Evolutionary conservation across 352 stramenopile genomes (phyloP), one percentile per base, ranked within the genome.

Genomic region (Plasmopara halstedii): DNA sequence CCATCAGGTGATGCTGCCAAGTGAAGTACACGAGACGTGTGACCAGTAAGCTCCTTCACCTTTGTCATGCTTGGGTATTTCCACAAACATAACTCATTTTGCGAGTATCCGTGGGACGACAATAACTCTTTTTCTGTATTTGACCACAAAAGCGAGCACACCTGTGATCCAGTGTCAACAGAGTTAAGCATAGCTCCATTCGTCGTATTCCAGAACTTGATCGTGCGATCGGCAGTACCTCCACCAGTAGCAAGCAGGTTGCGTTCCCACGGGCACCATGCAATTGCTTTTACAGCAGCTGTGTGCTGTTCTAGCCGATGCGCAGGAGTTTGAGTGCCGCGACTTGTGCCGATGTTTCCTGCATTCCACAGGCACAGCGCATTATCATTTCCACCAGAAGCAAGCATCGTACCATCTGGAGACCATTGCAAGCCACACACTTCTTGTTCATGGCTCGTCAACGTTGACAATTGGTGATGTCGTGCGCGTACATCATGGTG

Each of bases 151-250:
- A 99, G 73, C 2, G 93, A 92, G 64, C 96, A 98, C 8, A 99
- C 96, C 58, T 99, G 96, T 11, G 85, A 97, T 42, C 95, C 96
- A 36, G 96, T 99, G 64, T 99, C 93, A 14, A 99, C 86, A 15
- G 85, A 98, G 86, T 97, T 80, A 53, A 97, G 83, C 88, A 67
- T 83, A 46, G 98, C 97, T 14, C 98, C 78, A 19, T 86, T 97
- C 13, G 72, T 73, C 9, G 91, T 91, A 66, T 99, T 98, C 97
- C 97, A 99, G 55, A 99, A 98, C 71, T 99, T 99, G 73, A 99
- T 99, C 44, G 85, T 96, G 27, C 96, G 77, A 71, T 99, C 97
- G 15, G 96, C 96, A 17, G 97, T 99, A 52, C 97, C 97, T 23
- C 95, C 97, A 42, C 97, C 97, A 9, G 92, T 97, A 1, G 97